These are phyloP conservation scores for Xylaria cubensis DNA, from an alignment of 495 filamentous ascomycete genomes.

Conservation along the genomic window DNA sequence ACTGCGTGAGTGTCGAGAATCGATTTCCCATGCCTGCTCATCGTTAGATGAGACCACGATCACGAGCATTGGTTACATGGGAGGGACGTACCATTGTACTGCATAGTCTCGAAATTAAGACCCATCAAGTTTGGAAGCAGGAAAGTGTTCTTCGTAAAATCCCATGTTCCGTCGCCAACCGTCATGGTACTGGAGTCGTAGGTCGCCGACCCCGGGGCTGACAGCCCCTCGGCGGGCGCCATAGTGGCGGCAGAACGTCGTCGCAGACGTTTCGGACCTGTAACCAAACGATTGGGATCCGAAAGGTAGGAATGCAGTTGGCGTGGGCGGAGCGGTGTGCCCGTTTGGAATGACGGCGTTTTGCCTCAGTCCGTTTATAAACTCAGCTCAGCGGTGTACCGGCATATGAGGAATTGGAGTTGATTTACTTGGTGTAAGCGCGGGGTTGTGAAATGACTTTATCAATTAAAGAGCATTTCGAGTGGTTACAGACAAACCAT, in stretches of 20 bases:
- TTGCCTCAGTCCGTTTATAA: neutral
- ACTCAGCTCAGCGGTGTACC: neutral
- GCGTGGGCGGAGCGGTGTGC: neutral
- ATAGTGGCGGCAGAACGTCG: conserved; percentile 47
- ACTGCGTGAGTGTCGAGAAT: conserved; percentile 75
- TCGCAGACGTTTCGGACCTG: conserved; percentile 17
- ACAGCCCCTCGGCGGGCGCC: conserved; percentile 62
- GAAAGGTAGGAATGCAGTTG: conserved; percentile 9
- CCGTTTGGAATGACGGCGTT: conserved; percentile 7
- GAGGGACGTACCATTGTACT: conserved; percentile 81
- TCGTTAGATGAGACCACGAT: conserved; percentile 29
- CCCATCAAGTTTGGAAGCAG: conserved; percentile 86
- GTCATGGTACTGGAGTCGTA: conserved; percentile 83
- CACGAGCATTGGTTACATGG: neutral
- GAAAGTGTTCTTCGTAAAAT: conserved; percentile 81
- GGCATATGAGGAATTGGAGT: conserved; percentile 21
- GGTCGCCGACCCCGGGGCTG: conserved; percentile 79
- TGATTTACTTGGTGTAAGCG: conserved; percentile 25
- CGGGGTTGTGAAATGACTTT: conserved; percentile 16
- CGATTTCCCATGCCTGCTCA: conserved; percentile 86
- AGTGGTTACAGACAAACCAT: neutral
- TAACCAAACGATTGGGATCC: conserved; percentile 14
- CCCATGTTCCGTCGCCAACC: conserved; percentile 94
- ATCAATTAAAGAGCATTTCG: conserved; percentile 16
- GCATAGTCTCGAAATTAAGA: conserved; percentile 91